Evolutionary conservation across 148 eudicot species (phyloP), one percentile per base, ranked within the genome.

Genomic region (Persicaria maculosa): DNA sequence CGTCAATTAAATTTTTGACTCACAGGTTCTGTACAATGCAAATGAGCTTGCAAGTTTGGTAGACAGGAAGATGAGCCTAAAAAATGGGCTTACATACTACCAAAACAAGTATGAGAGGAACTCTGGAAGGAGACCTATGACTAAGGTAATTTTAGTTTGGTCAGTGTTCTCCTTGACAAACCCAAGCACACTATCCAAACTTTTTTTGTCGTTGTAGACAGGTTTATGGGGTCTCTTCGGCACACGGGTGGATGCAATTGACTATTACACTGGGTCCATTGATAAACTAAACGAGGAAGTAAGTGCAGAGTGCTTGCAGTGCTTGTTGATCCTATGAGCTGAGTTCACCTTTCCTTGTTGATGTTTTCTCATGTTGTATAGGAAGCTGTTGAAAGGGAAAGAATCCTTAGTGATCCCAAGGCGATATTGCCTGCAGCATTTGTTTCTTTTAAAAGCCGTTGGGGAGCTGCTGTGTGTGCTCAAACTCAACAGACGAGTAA

Each of bases 381-480:
- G 98, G 98, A 95, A 90, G 81, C 71, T 44, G 84, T 79, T 11
- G 98, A 95, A 79, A 83, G 91, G 70, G 92, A 88, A 69, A 84
- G 78, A 75, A 90, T 95, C 20, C 77, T 81, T 57, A 86, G 86
- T 77, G 96, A 95, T 76, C 91, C 97, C 5, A 83, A 81, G 40
- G 88, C 96, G 50, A 77, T 94, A 75, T 77, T 94, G 57, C 96
- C 97, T 5, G 93, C 92, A 16, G 98, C 98, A 74, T 94, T 94
- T 87, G 98, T 94, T 72, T 94, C 98, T 4, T 94, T 94, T 58
- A 92, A 81, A 79, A 82, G 85, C 19, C 85, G 98, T 69, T 94
- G 98, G 98, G 98, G 96, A 71, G 93, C 97, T 57, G 98, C 96
- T 77, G 93, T 94, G 59, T 94, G 98, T 86, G 98, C 98, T 80